Conservation (phyloP, 31 red algal genomes). For the Odonthalia washingtoniensis region DNA sequence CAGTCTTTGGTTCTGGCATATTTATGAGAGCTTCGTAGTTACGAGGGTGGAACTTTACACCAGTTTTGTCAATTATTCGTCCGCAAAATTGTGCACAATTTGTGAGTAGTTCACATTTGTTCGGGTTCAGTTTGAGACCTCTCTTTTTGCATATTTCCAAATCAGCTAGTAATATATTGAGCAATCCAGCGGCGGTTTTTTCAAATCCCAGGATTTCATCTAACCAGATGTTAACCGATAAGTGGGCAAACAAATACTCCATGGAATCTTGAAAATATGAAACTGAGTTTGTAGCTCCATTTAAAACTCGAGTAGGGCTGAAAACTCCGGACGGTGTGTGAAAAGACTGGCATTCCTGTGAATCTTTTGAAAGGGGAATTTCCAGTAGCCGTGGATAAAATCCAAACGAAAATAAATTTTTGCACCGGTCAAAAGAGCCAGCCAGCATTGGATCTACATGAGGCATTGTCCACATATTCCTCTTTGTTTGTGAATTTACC, state of each 20-base stretch:
- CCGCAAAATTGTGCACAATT: slow-evolving; percentile 4
- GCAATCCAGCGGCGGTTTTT: not conserved
- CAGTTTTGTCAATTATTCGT: not conserved
- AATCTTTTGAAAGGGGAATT: slow-evolving; percentile 51
- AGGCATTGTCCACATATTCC: slow-evolving; percentile 47
- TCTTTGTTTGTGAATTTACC: slow-evolving; percentile 36
- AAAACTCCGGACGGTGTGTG: slow-evolving; percentile 61
- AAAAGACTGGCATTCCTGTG: slow-evolving; percentile 52
- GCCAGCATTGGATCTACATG: slow-evolving; percentile 35
- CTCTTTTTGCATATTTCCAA: slow-evolving; percentile 7
- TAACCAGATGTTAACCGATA: slow-evolving; percentile 29
- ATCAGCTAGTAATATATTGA: not conserved
- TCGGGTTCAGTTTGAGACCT: slow-evolving; percentile 46
- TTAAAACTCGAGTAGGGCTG: slow-evolving; percentile 31
- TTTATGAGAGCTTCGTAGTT: not conserved
- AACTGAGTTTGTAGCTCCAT: slow-evolving; percentile 43
- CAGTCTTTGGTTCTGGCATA: slow-evolving; percentile 48
- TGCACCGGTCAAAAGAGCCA: not conserved
- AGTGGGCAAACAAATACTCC: slow-evolving; percentile 8
- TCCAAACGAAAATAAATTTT: slow-evolving; percentile 46
- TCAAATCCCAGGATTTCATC: slow-evolving; percentile 44
- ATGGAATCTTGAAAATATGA: slow-evolving; percentile 42
- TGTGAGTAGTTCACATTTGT: slow-evolving; percentile 39
- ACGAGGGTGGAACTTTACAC: slow-evolving; percentile 7
- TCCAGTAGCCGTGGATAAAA: slow-evolving; percentile 66